These are phyloP conservation scores for Talaromyces sp. DNA, from an alignment of 2,329 filamentous ascomycete genomes.

Conservation along the genomic window DNA sequence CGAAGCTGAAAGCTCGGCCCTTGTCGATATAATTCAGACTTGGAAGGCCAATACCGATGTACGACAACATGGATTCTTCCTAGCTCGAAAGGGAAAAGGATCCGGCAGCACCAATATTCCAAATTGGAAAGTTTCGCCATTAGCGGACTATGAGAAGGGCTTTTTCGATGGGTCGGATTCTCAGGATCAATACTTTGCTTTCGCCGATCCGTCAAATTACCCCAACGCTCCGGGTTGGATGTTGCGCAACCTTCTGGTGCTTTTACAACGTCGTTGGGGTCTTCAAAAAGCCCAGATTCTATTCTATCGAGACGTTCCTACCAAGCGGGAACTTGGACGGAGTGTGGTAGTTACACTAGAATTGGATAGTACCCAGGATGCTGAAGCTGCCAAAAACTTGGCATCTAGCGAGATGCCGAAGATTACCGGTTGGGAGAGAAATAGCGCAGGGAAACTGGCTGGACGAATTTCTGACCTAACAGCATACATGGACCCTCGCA, in stretches of 20 bases:
- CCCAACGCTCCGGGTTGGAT: slow-evolving; percentile 86
- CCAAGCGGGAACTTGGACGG: slow-evolving; percentile 71
- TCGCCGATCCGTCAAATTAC: slow-evolving; percentile 91
- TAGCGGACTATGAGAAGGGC: slow-evolving; percentile 76
- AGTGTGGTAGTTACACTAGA: slow-evolving; percentile 72
- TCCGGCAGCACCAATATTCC: slow-evolving; percentile 50
- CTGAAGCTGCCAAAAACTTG: slow-evolving; percentile 27
- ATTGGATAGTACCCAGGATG: slow-evolving; percentile 21
- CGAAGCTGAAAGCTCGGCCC: slow-evolving; percentile 66
- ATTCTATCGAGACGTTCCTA: slow-evolving; percentile 82
- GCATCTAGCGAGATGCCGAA: slow-evolving; percentile 64
- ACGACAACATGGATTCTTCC: slow-evolving; percentile 89
- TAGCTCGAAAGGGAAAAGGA: slow-evolving; percentile 69
- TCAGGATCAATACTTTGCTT: slow-evolving; percentile 78
- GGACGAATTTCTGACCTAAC: slow-evolving; percentile 77
- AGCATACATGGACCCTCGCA: slow-evolving; percentile 87
- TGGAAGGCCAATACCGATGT: slow-evolving; percentile 81
- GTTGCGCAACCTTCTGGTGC: slow-evolving; percentile 78
- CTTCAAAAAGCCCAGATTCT: slow-evolving; percentile 76
- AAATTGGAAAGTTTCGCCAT: slow-evolving; percentile 71
- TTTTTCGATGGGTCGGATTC: slow-evolving; percentile 74
- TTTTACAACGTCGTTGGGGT: slow-evolving; percentile 78
- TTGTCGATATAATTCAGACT: slow-evolving; percentile 80
- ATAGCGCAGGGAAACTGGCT: slow-evolving; percentile 70
- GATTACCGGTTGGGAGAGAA: slow-evolving; percentile 92